These are phyloP conservation scores for Boletus reticulatus DNA, from an alignment of 768 basidiomycete species.

Conservation along the genomic window DNA sequence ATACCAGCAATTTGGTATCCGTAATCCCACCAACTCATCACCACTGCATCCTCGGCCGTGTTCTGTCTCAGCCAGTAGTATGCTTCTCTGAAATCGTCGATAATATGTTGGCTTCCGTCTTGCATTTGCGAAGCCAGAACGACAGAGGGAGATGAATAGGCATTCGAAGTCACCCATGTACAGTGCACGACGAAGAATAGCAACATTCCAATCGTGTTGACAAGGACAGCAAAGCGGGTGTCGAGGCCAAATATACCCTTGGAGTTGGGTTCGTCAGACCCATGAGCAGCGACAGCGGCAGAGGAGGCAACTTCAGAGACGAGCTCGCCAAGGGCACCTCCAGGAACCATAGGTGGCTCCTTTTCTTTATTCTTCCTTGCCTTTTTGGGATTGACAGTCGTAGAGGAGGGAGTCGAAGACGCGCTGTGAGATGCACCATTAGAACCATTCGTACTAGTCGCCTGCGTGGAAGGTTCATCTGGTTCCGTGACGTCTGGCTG, in stretches of 20 bases:
- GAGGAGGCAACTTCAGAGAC: slow-evolving; percentile 39
- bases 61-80: slow-evolving; percentile 99
- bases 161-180: slow-evolving; percentile 92
- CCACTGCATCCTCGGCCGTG: slow-evolving; percentile 86
- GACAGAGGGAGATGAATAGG: slow-evolving; percentile 97
- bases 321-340: slow-evolving; percentile 39
- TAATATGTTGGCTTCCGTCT: slow-evolving; percentile 91
- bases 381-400: slow-evolving; percentile 32
- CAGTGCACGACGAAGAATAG: slow-evolving; percentile 93
- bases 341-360: slow-evolving; percentile 42
- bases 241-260: slow-evolving; percentile 85
- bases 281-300: slow-evolving; percentile 24
- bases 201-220: slow-evolving; percentile 76
- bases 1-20: slow-evolving; percentile 99
- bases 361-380: slow-evolving; percentile 60
- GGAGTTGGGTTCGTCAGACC: slow-evolving; percentile 9
- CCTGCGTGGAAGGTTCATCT: slow-evolving; percentile 7
- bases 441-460: background rate
- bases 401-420: slow-evolving; percentile 28
- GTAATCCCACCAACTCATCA: slow-evolving; percentile 99
- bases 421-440: slow-evolving; percentile 17
- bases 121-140: slow-evolving; percentile 75
- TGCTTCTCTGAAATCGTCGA: slow-evolving; percentile 99
- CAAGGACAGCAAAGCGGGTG: slow-evolving; percentile 70
- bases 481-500: slow-evolving; percentile 49